Evolutionary conservation across 371 early-diverging fungal species (phyloP), one percentile per base, ranked within the genome.

Genomic region (Scutellospora calospora): DNA sequence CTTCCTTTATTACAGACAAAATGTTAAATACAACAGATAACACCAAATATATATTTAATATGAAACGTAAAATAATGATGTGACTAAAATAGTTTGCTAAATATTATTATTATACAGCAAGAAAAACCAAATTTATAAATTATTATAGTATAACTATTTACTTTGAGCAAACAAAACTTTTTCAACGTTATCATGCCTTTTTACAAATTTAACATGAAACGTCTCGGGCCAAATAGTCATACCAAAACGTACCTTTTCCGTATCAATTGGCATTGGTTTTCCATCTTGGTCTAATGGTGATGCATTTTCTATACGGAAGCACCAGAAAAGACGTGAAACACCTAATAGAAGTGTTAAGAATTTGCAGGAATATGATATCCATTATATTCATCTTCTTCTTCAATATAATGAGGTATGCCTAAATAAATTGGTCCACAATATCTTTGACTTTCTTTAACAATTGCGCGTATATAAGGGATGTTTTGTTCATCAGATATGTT

Each of bases 401-500:
- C 66, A 66, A 33, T 66, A 35, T 20, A 31, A 41, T 66, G 66
- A 41, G 22, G 66, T 29, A 41, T 20, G 12, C 66, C 66, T 33
- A 66, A 20, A 22, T 20, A 35, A 20, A 31, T 66, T 41, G 73
- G 73, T n/a, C 49, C 49, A 49, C 18, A 45, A n/a, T n/a, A 9
- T 31, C 73, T 29, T 54, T 29, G 41, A 31, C 29, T 49, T 73
- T 73, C 73, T 51, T 49, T 73, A 5, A 73, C 31, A 9, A 73
- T 27, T 27, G 73, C 73, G n/a, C 29, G 52, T n/a, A 51, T 73
- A 14, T 73, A 73, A 22, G 73, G 54, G 51, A 73, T 41, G 22
- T 45, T 51, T 52, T 45, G 38, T 22, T 20, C 9, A 41, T 73
- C 73, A 51, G 16, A 12, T 20, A 22, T 11, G n/a, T 29, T 66